Conservation (phyloP, 2,329 filamentous ascomycete genomes). For the Ustilaginoidea virens region DNA sequence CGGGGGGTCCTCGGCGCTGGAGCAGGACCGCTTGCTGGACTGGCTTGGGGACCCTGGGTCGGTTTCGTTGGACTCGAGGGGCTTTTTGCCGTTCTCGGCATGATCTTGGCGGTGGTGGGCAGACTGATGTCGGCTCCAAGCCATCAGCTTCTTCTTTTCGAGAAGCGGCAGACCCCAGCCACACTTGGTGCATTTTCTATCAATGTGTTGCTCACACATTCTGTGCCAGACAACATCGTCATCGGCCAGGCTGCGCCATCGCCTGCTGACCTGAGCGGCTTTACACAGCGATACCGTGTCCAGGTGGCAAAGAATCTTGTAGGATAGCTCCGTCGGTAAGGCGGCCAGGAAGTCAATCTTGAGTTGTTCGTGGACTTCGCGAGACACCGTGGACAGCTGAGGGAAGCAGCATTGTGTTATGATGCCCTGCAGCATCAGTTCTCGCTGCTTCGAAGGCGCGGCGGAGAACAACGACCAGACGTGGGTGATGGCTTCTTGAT, state of each 20-base stretch:
- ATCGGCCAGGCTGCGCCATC: slow-evolving; percentile 83
- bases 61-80: slow-evolving; percentile 10
- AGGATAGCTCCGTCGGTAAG: slow-evolving; percentile 76
- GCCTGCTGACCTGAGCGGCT: slow-evolving; percentile 79
- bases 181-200: slow-evolving; percentile 85
- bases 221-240: slow-evolving; percentile 94
- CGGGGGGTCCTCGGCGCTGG: slow-evolving; percentile 14
- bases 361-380: slow-evolving; percentile 82
- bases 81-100: slow-evolving; percentile 7
- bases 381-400: slow-evolving; percentile 83
- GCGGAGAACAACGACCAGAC: slow-evolving; percentile 98
- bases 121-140: slow-evolving; percentile 66
- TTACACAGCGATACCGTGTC: slow-evolving; percentile 93
- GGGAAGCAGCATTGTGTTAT: slow-evolving; percentile 96
- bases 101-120: slow-evolving; percentile 7
- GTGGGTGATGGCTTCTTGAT: slow-evolving; percentile 91
- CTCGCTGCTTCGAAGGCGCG: slow-evolving; percentile 81
- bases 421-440: slow-evolving; percentile 92
- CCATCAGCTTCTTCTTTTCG: slow-evolving; percentile 74
- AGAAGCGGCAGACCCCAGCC: slow-evolving; percentile 87
- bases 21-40: slow-evolving; percentile 19
- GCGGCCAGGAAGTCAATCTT: slow-evolving; percentile 93
- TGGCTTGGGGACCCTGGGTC: slow-evolving; percentile 8
- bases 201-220: slow-evolving; percentile 96
- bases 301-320: slow-evolving; percentile 83